A percentile compares a stretch with the other conserved stretches of the same genome.
phyloP scores from a whole-genome alignment of 1,139 yeast genomes.

The Nakaseomyces glabratus region DNA sequence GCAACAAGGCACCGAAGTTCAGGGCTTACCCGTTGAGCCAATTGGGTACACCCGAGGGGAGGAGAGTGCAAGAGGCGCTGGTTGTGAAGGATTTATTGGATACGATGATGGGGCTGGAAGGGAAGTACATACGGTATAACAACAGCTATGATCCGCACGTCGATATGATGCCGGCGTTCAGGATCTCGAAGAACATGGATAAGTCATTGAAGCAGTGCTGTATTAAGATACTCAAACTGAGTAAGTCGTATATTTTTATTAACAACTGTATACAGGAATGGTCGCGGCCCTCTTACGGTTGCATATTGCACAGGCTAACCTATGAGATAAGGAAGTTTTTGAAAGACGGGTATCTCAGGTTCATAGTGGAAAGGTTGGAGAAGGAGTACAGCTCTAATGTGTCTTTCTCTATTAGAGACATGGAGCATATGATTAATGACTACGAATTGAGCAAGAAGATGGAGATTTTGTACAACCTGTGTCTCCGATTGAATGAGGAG shows the following conservation, averaged over 20 bases:
- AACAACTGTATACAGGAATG: constrained; percentile 43
- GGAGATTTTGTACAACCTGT: constrained; percentile 21
- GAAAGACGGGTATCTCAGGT: constrained; percentile 37
- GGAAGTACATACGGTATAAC: constrained; percentile 62
- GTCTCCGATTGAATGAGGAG: constrained; percentile 20
- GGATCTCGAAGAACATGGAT: constrained; percentile 64
- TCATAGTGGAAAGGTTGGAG: constrained; percentile 45
- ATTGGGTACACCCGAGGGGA: constrained; percentile 29
- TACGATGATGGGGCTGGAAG: constrained; percentile 70
- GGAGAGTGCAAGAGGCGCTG: constrained; percentile 58
- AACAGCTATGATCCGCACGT: constrained; percentile 45
- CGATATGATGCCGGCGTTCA: constrained; percentile 48
- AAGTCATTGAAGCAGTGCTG: constrained; percentile 68
- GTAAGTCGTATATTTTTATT: constrained; percentile 53
- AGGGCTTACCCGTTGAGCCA: constrained; percentile 37
- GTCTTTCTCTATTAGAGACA: constrained; percentile 40
- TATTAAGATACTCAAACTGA: constrained; percentile 49
- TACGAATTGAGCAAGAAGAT: constrained; percentile 21
- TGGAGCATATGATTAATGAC: constrained; percentile 35
- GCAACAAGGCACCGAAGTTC: constrained; percentile 28
- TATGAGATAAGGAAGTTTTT: constrained; percentile 46
- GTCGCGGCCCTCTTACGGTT: constrained; percentile 57
- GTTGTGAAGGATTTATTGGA: constrained; percentile 62
- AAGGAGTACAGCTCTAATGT: constrained; percentile 40
- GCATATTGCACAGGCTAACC: constrained; percentile 67